Base-by-base conservation (phyloP, 2,329 filamentous ascomycete genomes). In the Dryadomyces sulphureus region DNA sequence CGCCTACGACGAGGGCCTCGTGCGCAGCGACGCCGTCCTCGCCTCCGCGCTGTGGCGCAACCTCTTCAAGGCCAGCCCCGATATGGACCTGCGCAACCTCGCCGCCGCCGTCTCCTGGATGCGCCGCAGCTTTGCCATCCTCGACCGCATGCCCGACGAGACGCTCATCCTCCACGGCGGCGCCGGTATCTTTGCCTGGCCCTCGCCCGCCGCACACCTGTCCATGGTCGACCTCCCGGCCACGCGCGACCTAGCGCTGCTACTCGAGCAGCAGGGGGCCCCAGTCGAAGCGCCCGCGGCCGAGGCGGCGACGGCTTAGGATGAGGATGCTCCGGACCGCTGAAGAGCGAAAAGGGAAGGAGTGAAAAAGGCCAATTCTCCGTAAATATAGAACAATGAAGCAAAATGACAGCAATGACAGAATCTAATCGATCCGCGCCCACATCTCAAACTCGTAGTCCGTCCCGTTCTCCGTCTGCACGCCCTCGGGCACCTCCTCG, bases 31-130 rank as follows among this genome's bases (percentile, higher is more conserved):
- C 59, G 80, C 84, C 14, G 75, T 85, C 47, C 70, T 92, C 14
- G 85, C 81, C 4, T 72, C 83, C 38, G 92, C 92, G 8, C 70
- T 98, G 41, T 98, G 92, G 92, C 75, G 92, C 57, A 96, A 96
- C 63, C 60, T 98, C 47, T 94, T 87, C 70, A 88, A 90, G 66
- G 86, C 77, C 20, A 56, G 60, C 34, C 62, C 65, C 41, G 68
- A 74, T 49, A 64, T 68, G 16, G 72, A 78, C 51, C 61, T 69
- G 32, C 61, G 72, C 45, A 55, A 60, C 24, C 60, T 78, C 42
- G 68, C 73, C 2, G 72, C 72, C 43, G 63, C 77, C 41, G 73
- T 77, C 20, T 67, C 66, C 27, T 78, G 72, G 71, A 73, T 78
- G 63, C 64, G 75, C 38, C 61, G 62, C 19, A 62, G 62, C 22